phyloP scores from a whole-genome alignment of 192 early-diverging fungal genomes.

The Radiomyces spectabilis region DNA sequence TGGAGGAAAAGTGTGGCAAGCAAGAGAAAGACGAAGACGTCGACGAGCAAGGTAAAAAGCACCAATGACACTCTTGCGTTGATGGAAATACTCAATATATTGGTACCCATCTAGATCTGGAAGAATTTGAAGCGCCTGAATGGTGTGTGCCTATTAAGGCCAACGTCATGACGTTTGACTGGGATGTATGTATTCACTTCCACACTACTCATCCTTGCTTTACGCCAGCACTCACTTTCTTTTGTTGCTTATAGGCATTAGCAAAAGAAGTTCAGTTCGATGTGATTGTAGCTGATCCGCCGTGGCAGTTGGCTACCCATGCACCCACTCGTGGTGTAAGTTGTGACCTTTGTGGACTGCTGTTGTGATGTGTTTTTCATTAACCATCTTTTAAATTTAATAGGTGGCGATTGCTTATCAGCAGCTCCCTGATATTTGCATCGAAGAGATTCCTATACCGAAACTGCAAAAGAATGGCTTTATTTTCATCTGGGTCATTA shows the following conservation, averaged over 20 bases:
- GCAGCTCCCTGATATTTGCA: constrained; percentile 89
- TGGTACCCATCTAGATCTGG: constrained; percentile 37
- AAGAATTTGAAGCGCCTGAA: constrained; percentile 83
- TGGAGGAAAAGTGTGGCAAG: constrained; percentile 9
- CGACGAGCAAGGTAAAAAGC: constrained; percentile 9
- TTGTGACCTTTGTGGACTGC: no score
- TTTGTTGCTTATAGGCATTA: constrained; percentile 39
- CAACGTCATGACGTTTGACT: constrained; percentile 94
- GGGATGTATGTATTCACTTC: constrained; percentile 53
- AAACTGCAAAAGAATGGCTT: constrained; percentile 84
- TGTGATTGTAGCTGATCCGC: constrained; percentile 91
- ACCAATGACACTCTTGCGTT: not conserved
- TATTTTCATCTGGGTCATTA: constrained; percentile 98
- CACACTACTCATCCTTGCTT: no score
- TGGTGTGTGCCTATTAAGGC: constrained; percentile 95
- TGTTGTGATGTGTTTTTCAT: no score
- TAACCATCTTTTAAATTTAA: constrained; percentile 2
- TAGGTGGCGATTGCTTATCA: constrained; percentile 90
- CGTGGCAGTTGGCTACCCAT: constrained; percentile 94
- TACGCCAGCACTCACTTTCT: no score
- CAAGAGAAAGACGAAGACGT: constrained; percentile 8
- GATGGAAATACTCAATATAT: not conserved
- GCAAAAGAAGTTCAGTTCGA: constrained; percentile 85
- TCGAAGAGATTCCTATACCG: constrained; percentile 83
- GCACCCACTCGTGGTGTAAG: constrained; percentile 84